Conservation (phyloP, 352 stramenopile genomes). For the Globisporangium apiculatum region DNA sequence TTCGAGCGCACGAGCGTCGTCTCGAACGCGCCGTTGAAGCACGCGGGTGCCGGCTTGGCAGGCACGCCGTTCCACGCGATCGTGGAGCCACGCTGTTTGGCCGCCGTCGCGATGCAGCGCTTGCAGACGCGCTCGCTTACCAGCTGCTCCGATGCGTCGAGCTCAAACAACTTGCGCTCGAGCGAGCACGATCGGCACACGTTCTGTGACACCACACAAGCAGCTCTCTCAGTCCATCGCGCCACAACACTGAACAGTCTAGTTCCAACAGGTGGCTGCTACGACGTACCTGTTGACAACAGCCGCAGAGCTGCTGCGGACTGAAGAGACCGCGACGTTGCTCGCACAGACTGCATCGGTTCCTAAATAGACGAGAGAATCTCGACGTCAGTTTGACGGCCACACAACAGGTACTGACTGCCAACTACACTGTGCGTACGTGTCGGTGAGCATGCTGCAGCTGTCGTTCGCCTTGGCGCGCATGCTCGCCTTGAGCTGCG, state of each 20-base stretch:
- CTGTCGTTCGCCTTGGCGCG: background rate
- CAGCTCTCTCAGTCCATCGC: background rate
- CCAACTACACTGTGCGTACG: background rate
- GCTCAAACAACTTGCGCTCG: conserved; percentile 36
- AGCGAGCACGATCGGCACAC: conserved; percentile 40
- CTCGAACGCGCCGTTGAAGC: conserved; percentile 12
- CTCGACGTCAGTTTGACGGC: background rate
- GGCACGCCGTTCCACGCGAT: conserved; percentile 6
- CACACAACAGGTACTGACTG: too few relatives aligned
- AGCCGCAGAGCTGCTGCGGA: conserved; percentile 10
- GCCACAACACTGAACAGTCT: too few relatives aligned
- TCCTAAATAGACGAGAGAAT: conserved; percentile 3
- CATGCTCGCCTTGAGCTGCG: conserved; percentile 5
- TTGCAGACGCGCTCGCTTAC: conserved; percentile 38
- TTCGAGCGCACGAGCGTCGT: background rate
- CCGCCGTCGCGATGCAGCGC: conserved; percentile 22
- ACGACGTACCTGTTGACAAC: conserved; percentile 21
- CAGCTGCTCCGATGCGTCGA: conserved; percentile 22
- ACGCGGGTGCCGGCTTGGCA: conserved; percentile 5
- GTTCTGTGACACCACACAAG: conserved; percentile 14
- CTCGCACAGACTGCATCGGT: conserved; percentile 1
- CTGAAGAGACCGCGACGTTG: conserved; percentile 1
- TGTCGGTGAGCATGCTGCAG: background rate
- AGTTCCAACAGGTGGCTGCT: too few relatives aligned
- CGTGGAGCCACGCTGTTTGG: conserved; percentile 3